These are phyloP conservation scores for Ganoderma sinense DNA, from an alignment of 1,284 basidiomycete species.

Conservation along the genomic window DNA sequence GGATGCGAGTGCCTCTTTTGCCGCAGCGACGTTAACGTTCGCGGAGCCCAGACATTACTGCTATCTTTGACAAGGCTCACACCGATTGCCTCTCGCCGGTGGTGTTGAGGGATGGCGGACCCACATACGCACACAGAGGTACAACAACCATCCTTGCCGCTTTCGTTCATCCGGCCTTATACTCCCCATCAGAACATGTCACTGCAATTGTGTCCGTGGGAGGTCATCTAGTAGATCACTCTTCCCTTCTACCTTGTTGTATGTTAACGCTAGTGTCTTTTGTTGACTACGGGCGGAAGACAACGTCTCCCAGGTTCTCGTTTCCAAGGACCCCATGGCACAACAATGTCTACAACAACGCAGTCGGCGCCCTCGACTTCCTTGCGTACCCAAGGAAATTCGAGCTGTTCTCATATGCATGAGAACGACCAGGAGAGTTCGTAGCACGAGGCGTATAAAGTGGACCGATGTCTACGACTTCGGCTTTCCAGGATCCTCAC, in stretches of 20 bases:
- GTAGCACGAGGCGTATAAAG: slow-evolving; percentile 18
- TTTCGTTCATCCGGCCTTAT: slow-evolving; percentile 6
- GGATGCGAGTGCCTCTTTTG: not conserved
- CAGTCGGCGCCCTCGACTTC: not conserved
- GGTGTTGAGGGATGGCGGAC: slow-evolving; percentile 11
- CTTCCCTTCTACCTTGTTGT: slow-evolving; percentile 14
- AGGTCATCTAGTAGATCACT: not conserved
- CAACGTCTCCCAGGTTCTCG: slow-evolving; percentile 5
- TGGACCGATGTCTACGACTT: not conserved
- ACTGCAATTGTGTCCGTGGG: slow-evolving; percentile 4
- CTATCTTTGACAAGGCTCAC: not conserved
- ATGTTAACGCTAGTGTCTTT: not conserved
- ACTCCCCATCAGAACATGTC: slow-evolving; percentile 14
- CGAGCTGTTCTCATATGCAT: not conserved
- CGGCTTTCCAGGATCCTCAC: slow-evolving; percentile 10
- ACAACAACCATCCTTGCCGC: slow-evolving; percentile 6
- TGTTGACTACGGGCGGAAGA: slow-evolving; percentile 1
- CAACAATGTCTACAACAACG: slow-evolving; percentile 13
- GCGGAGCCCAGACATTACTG: not conserved
- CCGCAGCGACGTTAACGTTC: not conserved
- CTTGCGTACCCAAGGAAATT: not conserved
- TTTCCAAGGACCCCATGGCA: slow-evolving; percentile 11
- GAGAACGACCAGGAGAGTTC: not conserved
- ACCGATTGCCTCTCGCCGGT: not conserved
- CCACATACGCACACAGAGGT: slow-evolving; percentile 15